These are phyloP conservation scores for Cercospora sp. DNA, from an alignment of 2,329 filamentous ascomycete genomes.

Conservation along the genomic window DNA sequence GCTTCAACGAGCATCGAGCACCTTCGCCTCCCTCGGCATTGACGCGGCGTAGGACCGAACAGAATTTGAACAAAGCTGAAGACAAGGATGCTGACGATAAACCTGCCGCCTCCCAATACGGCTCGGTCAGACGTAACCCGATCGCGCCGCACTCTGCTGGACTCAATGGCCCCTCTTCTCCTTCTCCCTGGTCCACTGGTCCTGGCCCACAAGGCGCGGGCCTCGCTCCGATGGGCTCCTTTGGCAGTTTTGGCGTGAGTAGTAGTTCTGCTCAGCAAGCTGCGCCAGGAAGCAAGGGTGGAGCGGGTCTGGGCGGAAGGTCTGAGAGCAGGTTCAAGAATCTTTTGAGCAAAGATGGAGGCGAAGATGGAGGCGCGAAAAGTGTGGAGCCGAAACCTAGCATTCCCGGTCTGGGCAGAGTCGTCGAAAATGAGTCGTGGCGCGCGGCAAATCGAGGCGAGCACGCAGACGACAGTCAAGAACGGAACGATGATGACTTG, in stretches of 20 bases:
- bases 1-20: conserved; percentile 60
- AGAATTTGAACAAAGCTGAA: conserved; percentile 49
- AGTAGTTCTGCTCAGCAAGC: conserved; percentile 42
- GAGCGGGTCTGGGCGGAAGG: conserved; percentile 63
- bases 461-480: conserved; percentile 25
- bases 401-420: conserved; percentile 53
- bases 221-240: conserved; percentile 75
- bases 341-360: conserved; percentile 74
- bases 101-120: conserved; percentile 46
- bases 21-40: conserved; percentile 62
- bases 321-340: conserved; percentile 85
- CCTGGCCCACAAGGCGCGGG: conserved; percentile 56
- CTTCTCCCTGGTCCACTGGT: conserved; percentile 60
- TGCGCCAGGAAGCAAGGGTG: conserved; percentile 66
- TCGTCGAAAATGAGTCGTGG: conserved; percentile 58
- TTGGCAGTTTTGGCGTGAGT: conserved; percentile 81
- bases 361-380: conserved; percentile 56
- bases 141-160: conserved; percentile 56
- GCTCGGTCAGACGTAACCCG: conserved; percentile 56
- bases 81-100: conserved; percentile 42
- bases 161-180: conserved; percentile 51
- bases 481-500: conserved; percentile 71
- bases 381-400: conserved; percentile 58
- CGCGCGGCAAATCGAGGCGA: conserved; percentile 28
- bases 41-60: conserved; percentile 62